Conservation (phyloP, 495 filamentous ascomycete species). For the Cercophora newfieldiana region DNA sequence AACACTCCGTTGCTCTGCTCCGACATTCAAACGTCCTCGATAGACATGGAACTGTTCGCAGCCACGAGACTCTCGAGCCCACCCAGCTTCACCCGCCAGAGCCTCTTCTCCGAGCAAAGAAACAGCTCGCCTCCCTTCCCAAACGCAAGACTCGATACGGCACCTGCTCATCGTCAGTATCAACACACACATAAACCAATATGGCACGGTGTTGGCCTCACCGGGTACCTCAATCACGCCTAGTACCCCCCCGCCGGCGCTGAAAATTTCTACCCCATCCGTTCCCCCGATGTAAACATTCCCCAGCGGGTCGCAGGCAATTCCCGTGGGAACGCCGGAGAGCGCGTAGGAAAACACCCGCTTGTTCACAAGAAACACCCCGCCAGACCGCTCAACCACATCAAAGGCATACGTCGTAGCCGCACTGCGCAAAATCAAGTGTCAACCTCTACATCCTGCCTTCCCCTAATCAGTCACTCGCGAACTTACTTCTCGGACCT, state of each 20-base stretch:
- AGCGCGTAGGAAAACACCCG: conserved; percentile 53
- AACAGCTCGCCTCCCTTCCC: conserved; percentile 31
- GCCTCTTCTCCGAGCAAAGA: conserved; percentile 29
- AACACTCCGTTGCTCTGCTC: neutral
- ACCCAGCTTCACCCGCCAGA: conserved; percentile 30
- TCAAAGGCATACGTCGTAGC: conserved; percentile 41
- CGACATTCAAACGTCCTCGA: neutral
- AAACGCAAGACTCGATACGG: conserved; percentile 34
- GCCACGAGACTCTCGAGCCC: neutral
- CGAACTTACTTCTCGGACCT: too few species aligned
- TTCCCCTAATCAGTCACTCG: conserved; percentile 15
- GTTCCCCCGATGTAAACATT: conserved; percentile 52
- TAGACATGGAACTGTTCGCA: neutral
- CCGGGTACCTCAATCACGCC: conserved; percentile 41
- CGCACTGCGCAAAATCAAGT: conserved; percentile 17
- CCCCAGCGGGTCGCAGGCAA: conserved; percentile 44
- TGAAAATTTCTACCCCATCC: conserved; percentile 53
- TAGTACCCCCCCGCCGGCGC: conserved; percentile 41
- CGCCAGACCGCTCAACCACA: conserved; percentile 18
- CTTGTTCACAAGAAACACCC: conserved; percentile 48
- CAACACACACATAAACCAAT: too few species aligned
- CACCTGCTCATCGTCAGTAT: conserved; percentile 21
- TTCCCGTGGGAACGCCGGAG: conserved; percentile 44
- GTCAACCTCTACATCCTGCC: conserved; percentile 5
- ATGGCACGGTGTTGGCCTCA: conserved; percentile 21